These are phyloP conservation scores for Fistulifera solaris DNA, from an alignment of 108 stramenopile genomes.

Conservation along the genomic window DNA sequence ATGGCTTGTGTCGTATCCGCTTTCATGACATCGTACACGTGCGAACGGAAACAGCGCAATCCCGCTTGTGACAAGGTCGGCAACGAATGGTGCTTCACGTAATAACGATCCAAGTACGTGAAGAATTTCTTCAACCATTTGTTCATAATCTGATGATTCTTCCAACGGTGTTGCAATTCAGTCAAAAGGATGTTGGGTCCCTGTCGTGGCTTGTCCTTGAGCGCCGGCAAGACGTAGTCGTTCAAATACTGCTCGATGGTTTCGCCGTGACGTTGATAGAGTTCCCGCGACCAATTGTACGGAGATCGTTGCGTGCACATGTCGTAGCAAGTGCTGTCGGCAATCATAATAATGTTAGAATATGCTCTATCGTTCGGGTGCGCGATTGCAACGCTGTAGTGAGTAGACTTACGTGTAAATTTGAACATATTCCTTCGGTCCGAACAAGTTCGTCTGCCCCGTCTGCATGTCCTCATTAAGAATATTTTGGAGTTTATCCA, in stretches of 20 bases:
- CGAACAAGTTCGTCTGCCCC: conserved; percentile 70
- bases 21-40: conserved; percentile 94
- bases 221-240: conserved; percentile 82
- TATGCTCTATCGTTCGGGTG: background rate
- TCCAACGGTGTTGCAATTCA: conserved; percentile 92
- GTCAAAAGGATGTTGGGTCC: conserved; percentile 79
- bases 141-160: conserved; percentile 99
- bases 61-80: conserved; percentile 89
- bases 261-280: conserved; percentile 94
- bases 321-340: conserved; percentile 98
- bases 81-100: conserved; percentile 92
- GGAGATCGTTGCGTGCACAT: conserved; percentile 99
- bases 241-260: conserved; percentile 90
- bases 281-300: conserved; percentile 98
- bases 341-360: conserved; percentile 8
- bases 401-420: conserved; percentile 76
- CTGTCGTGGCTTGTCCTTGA: conserved; percentile 76
- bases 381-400: background rate
- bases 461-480: conserved; percentile 79
- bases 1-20: conserved; percentile 79
- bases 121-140: conserved; percentile 99
- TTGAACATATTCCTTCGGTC: conserved; percentile 84
- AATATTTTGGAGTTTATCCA: conserved; percentile 82
- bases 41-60: conserved; percentile 83
- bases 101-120: conserved; percentile 97